Base-by-base conservation (phyloP, 202 grass and related monocot species). In the Musa balbisiana region DNA sequence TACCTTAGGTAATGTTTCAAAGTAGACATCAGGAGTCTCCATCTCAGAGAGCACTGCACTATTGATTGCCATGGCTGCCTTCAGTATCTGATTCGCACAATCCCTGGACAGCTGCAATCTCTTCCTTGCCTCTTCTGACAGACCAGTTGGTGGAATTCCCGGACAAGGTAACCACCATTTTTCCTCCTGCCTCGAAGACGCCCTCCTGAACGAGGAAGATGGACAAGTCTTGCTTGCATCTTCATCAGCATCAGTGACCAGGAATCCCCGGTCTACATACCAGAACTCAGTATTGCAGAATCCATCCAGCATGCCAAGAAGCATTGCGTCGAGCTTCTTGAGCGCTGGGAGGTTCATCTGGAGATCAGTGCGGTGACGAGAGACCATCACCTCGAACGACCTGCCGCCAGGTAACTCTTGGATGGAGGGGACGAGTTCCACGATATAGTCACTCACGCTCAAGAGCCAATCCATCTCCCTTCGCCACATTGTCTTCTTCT, bases 151-250 rank as follows among this genome's bases (percentile, higher is more conserved):
- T 5, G 89, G 87, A 51, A 99, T 91, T 12, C 91, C 73, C 2
- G 95, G 95, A 81, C 85, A 92, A 0, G 95, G 95, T 79, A 99
- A 72, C 95, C 95, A 99, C 95, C 95, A 99, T 78, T 99, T 99
- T 17, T 99, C 95, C 73, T 99, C 95, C 87, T 99, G 95, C 75
- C 95, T 81, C 74, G 94, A 84, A 15, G 95, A 92, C 4, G 87
- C 82, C 12, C 91, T 80, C 17, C 91, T 81, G 14, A 78, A 81
- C 9, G 86, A 84, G 1, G 88, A 85, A 15, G 87, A 85, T 9
- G 85, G 62, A 3, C 33, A 82, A 77, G 1, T 81, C 73, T 49
- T 25, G 3, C 82, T 80, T 1, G 67, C 75, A 49, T 94, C 90
- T 14, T 97, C 85, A 13, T 84, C 85, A 5, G 71, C 80, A 62